Conservation (phyloP, 2,329 filamentous ascomycete genomes). For the Sodiomyces alkalinus region DNA sequence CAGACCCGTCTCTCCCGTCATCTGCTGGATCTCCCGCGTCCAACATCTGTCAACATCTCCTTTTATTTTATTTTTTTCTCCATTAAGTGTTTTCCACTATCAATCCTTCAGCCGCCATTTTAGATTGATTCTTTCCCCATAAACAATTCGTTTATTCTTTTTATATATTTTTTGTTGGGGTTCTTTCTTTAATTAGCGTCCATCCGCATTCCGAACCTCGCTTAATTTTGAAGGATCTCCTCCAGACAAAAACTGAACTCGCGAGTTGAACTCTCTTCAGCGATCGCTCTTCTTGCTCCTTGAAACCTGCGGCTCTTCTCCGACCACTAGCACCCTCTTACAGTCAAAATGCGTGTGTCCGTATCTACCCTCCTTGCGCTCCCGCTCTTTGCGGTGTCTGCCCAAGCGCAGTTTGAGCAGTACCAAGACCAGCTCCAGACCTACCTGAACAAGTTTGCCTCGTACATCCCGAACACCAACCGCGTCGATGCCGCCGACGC, state of each 20-base stretch:
- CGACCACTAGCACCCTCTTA: constrained; percentile 11
- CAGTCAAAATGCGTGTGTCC: constrained; percentile 39
- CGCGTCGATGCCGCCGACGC: constrained; percentile 25
- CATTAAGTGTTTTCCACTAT: no score
- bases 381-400: constrained; percentile 37
- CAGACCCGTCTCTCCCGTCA: no score
- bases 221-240: constrained; percentile 1
- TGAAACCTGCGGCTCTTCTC: constrained; percentile 1
- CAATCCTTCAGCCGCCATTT: no score
- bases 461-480: constrained; percentile 34
- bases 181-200: no score
- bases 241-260: constrained; percentile 43
- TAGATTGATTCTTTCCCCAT: no score
- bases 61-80: no score
- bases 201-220: constrained; percentile 2
- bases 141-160: no score
- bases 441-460: constrained; percentile 44
- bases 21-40: no score
- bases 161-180: no score
- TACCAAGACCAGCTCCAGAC: constrained; percentile 49
- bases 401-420: constrained; percentile 36
- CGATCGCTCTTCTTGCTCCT: background rate
- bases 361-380: constrained; percentile 34
- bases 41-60: no score
- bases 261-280: no score